Percentiles rank a stretch among this genome's conserved stretches.
These are phyloP conservation scores for Cryoendolithus antarcticus DNA, from an alignment of 2,329 filamentous ascomycete species.

Conservation along the genomic window DNA sequence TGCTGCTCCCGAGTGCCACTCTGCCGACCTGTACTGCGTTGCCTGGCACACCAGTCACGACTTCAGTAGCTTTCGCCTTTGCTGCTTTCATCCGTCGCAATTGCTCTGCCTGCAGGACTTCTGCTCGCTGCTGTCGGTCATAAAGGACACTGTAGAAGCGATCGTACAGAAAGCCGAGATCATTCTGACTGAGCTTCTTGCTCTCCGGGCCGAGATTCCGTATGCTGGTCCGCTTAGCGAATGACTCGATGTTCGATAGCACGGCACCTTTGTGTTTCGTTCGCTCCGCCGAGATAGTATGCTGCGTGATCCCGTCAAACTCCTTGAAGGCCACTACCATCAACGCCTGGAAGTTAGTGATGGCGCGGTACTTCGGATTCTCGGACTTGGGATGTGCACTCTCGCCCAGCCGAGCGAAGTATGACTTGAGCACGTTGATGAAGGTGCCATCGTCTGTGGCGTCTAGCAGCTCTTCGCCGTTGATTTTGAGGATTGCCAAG, in stretches of 20 bases:
- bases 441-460: constrained; percentile 91
- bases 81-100: constrained; percentile 57
- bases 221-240: constrained; percentile 92
- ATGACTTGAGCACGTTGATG: constrained; percentile 88
- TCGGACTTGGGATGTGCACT: constrained; percentile 92
- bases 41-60: constrained; percentile 36
- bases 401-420: constrained; percentile 86
- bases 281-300: constrained; percentile 77
- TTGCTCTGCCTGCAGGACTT: constrained; percentile 56
- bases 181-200: constrained; percentile 74
- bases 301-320: constrained; percentile 89
- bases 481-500: constrained; percentile 86
- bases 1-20: constrained; percentile 78
- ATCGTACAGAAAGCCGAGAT: constrained; percentile 84
- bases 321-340: constrained; percentile 99
- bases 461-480: constrained; percentile 89
- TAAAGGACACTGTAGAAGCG: constrained; percentile 87
- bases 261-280: constrained; percentile 90
- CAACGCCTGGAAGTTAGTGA: constrained; percentile 91
- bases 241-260: constrained; percentile 89
- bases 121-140: constrained; percentile 73
- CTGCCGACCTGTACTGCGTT: constrained; percentile 63
- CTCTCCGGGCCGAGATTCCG: constrained; percentile 91
- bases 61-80: constrained; percentile 39
- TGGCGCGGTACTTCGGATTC: constrained; percentile 83